Base-by-base conservation (phyloP, 2,329 filamentous ascomycete genomes). In the Myrmaecium sp. region DNA sequence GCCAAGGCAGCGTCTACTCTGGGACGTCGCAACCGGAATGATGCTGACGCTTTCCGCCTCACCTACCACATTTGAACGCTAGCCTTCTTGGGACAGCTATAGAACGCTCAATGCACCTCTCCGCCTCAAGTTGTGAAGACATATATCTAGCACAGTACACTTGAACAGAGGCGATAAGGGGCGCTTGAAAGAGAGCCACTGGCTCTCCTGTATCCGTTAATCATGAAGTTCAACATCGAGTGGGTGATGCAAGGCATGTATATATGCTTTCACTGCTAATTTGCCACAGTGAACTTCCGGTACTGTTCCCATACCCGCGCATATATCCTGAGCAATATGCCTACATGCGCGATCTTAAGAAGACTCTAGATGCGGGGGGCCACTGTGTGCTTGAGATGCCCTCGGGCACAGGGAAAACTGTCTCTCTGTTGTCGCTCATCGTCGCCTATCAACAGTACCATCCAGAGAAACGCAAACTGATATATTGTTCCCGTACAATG, bases 401-500 rank as follows among this genome's bases (percentile, higher is more conserved):
- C 53, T 98, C 89, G 32, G 89, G 89, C 22, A 98, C 89, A 14
- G 89, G 89, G 34, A 98, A 98, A 62, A 98, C 89, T 0, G 80
- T 98, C 14, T 94, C 89, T 6, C 64, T 98, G 4, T 62, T 98
- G 23, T 94, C 89, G 0, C 68, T 98, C 40, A 98, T 98, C 44
- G 74, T 98, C 31, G 86, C 89, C 21, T 98, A 98, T 44, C 91
- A 98, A 53, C 80, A 89, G 49, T 75, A 84, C 48, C 84, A 86
- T 43, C 82, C 84, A 3, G 82, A 93, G 47, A 81, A 89, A 42
- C 68, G 91, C 30, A 98, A 98, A 55, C 71, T 98, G 27, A 94
- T 98, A 30, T 98, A 98, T 55, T 98, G 89, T 61, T 98, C 89
- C 36, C 83, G 89, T 73, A 98, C 89, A 30, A 98, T 98, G 84